phyloP scores from a whole-genome alignment of 805 yeast genomes.

The Candida tammaniensis region DNA sequence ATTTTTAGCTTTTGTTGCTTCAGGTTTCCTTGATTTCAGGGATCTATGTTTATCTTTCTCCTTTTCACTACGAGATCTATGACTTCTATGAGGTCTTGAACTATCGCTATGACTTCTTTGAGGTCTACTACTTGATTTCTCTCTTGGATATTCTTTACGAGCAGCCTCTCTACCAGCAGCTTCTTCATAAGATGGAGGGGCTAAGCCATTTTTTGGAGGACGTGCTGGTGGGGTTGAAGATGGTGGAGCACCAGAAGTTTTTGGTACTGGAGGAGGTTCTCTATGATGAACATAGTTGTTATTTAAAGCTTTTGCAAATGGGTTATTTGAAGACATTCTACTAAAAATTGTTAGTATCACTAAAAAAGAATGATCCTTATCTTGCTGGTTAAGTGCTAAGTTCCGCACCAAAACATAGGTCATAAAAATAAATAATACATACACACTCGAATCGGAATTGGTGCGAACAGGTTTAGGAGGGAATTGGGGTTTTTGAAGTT shows the following conservation, averaged over 20 bases:
- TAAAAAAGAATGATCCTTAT: no score
- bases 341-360: constrained; percentile 18
- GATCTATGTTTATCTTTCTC: constrained; percentile 10
- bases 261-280: constrained; percentile 34
- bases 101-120: constrained; percentile 15
- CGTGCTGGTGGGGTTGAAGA: constrained; percentile 18
- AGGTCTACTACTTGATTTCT: constrained; percentile 33
- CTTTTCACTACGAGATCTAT: constrained; percentile 13
- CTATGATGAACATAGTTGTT: constrained; percentile 37
- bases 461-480: constrained; percentile 13
- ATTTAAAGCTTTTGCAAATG: constrained; percentile 48
- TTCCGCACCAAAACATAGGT: not conserved
- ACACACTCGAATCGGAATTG: constrained; percentile 16
- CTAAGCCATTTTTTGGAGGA: constrained; percentile 31
- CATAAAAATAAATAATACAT: constrained; percentile 8
- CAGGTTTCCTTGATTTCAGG: constrained; percentile 31
- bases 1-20: constrained; percentile 58
- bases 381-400: constrained; percentile 1
- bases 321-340: constrained; percentile 48
- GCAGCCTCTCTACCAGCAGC: constrained; percentile 51
- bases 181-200: constrained; percentile 72
- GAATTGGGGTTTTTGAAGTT: constrained; percentile 5
- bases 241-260: constrained; percentile 2
- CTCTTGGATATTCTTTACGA: constrained; percentile 50
- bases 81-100: constrained; percentile 10